A percentile compares a stretch with the other conserved stretches of the same genome.
Evolutionary conservation across 1,284 basidiomycete genomes (phyloP).

Genomic region (Apiotrichum akiyoshidainum): DNA sequence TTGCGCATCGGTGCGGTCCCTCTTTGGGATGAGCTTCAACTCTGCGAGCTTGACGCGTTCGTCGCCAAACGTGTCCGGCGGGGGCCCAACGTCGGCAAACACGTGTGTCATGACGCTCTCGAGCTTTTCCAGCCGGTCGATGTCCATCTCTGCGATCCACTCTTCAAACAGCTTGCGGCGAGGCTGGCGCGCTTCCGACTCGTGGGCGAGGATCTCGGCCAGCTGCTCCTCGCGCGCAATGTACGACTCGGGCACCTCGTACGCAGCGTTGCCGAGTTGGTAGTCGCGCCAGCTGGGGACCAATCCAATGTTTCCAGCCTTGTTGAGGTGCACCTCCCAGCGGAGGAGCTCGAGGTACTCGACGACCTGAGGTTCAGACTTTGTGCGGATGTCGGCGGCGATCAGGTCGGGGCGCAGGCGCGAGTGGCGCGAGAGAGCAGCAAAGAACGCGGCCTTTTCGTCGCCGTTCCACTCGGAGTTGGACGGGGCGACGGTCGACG

Average conservation of each 20-base stretch:
- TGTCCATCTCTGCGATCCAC: neutral
- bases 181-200: neutral
- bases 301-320: neutral
- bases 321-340: slow-evolving; percentile 6
- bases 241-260: slow-evolving; percentile 62
- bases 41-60: no score
- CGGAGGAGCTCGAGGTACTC: slow-evolving; percentile 59
- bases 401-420: slow-evolving; percentile 68
- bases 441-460: slow-evolving; percentile 71
- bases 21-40: neutral
- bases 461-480: slow-evolving; percentile 60
- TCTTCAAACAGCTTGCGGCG: neutral
- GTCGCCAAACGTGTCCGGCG: no score
- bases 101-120: no score
- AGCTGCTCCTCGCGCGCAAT: slow-evolving; percentile 55
- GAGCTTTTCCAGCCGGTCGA: neutral
- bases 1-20: slow-evolving; percentile 23
- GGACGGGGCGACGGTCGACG: neutral
- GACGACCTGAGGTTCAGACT: slow-evolving; percentile 61
- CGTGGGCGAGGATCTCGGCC: neutral
- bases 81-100: no score
- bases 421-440: slow-evolving; percentile 62
- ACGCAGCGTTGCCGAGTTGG: slow-evolving; percentile 27
- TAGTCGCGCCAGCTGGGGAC: slow-evolving; percentile 19
- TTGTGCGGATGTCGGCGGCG: slow-evolving; percentile 60